Conservation (phyloP, 257 asterid genomes). For the Ehretia macrophylla region DNA sequence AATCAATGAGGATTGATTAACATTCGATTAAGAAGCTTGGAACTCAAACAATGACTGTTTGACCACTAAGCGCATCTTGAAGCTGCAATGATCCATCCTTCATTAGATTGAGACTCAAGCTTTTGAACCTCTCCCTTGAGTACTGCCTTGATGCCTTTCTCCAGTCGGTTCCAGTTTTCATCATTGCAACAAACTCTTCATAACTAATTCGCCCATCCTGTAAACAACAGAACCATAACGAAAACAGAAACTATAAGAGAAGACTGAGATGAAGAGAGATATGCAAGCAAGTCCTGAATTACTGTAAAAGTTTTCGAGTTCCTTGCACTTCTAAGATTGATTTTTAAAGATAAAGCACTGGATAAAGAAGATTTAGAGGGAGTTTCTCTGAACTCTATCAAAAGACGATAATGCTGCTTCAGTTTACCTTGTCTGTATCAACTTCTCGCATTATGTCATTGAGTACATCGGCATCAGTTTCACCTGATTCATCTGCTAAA, state of each 20-base stretch:
- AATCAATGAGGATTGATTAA: neutral
- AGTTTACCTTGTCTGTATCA: slow-evolving; percentile 78
- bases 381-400: neutral
- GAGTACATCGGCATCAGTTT: slow-evolving; percentile 52
- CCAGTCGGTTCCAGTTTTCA: slow-evolving; percentile 93
- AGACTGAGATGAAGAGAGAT: slow-evolving; percentile 1
- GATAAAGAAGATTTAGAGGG: too few relatives aligned
- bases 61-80: slow-evolving; percentile 72
- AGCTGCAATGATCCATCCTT: slow-evolving; percentile 86
- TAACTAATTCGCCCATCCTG: slow-evolving; percentile 79
- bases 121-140: slow-evolving; percentile 87
- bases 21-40: slow-evolving; percentile 6
- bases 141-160: slow-evolving; percentile 91
- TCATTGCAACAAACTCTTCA: slow-evolving; percentile 88
- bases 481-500: slow-evolving; percentile 71
- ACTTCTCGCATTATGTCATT: slow-evolving; percentile 81
- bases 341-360: too few relatives aligned
- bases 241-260: slow-evolving; percentile 9
- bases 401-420: neutral
- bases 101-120: slow-evolving; percentile 86
- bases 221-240: slow-evolving; percentile 6
- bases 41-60: slow-evolving; percentile 51
- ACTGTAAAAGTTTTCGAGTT: neutral
- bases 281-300: neutral
- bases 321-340: too few relatives aligned